These are phyloP conservation scores for Cerioporus squamosus DNA, from an alignment of 1,284 basidiomycete species.

Conservation along the genomic window DNA sequence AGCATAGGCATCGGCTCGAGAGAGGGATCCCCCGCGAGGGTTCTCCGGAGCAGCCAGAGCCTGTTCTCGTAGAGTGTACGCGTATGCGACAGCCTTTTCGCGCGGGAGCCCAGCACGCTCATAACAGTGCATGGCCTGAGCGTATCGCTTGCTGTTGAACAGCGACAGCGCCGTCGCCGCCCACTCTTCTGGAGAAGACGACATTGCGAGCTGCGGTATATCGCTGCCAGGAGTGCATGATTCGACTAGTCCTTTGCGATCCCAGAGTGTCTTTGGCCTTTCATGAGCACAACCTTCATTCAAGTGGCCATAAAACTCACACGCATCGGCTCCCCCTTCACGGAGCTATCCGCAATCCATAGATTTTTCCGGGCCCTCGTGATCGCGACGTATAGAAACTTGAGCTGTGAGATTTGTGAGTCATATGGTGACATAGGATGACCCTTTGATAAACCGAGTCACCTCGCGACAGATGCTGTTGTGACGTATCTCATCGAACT, in stretches of 20 bases:
- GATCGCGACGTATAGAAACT: constrained; percentile 71
- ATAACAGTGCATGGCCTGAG: constrained; percentile 67
- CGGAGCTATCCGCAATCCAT: constrained; percentile 68
- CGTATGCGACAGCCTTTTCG: constrained; percentile 50
- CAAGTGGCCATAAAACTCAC: constrained; percentile 38
- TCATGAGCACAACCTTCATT: too few species aligned
- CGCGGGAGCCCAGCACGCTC: constrained; percentile 52
- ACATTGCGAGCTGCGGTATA: constrained; percentile 51
- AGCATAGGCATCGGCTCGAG: constrained; percentile 42
- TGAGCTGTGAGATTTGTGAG: constrained; percentile 47
- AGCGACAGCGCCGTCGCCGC: constrained; percentile 50
- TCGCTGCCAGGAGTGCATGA: constrained; percentile 46
- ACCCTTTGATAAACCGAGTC: constrained; percentile 8
- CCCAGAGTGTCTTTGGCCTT: constrained; percentile 53
- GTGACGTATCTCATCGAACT: constrained; percentile 57
- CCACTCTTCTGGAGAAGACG: constrained; percentile 60
- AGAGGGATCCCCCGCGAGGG: constrained; percentile 36
- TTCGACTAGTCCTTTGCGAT: constrained; percentile 44
- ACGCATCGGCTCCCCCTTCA: constrained; percentile 59
- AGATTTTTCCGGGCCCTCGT: constrained; percentile 70
- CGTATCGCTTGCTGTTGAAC: constrained; percentile 59
- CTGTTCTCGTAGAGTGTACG: constrained; percentile 48
- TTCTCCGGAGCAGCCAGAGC: constrained; percentile 37
- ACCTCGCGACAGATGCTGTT: constrained; percentile 66
- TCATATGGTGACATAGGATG: background rate